phyloP scores from a whole-genome alignment of 257 asterid species.

The Solanum megistacrolobum region DNA sequence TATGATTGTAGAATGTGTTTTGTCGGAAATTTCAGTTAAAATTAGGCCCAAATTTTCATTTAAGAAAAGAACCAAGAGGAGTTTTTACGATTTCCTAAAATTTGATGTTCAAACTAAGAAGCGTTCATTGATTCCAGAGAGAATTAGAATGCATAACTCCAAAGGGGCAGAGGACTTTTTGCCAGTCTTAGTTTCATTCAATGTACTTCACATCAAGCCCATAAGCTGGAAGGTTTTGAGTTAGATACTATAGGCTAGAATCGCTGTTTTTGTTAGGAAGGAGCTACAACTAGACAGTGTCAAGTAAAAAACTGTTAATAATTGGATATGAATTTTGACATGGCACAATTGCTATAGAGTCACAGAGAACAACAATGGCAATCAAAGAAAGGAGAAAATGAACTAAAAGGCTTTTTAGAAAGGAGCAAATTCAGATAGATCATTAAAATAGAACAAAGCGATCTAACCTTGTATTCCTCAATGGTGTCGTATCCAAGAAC shows the following conservation, averaged over 20 bases:
- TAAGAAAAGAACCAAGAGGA: neutral
- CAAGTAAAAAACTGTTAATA: neutral
- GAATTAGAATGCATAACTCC: neutral
- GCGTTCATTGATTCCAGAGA: neutral
- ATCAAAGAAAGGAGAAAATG: neutral
- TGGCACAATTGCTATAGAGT: neutral
- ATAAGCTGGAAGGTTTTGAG: neutral
- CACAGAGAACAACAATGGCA: neutral
- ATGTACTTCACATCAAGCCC: neutral
- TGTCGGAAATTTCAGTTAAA: neutral
- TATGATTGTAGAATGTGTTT: neutral
- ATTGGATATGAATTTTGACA: neutral
- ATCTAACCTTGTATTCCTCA: constrained; percentile 42
- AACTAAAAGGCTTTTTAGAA: neutral
- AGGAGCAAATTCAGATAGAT: neutral
- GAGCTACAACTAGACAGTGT: neutral
- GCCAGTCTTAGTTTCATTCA: neutral
- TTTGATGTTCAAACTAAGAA: neutral
- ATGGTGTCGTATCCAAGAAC: constrained; percentile 77
- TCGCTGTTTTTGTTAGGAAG: neutral
- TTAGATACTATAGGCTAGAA: neutral
- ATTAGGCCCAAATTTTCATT: neutral
- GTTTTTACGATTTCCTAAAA: neutral
- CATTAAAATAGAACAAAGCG: neutral
- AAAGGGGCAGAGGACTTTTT: neutral